Base-by-base conservation (phyloP, 192 early-diverging fungal genomes). In the Irineochytrium annulatum region DNA sequence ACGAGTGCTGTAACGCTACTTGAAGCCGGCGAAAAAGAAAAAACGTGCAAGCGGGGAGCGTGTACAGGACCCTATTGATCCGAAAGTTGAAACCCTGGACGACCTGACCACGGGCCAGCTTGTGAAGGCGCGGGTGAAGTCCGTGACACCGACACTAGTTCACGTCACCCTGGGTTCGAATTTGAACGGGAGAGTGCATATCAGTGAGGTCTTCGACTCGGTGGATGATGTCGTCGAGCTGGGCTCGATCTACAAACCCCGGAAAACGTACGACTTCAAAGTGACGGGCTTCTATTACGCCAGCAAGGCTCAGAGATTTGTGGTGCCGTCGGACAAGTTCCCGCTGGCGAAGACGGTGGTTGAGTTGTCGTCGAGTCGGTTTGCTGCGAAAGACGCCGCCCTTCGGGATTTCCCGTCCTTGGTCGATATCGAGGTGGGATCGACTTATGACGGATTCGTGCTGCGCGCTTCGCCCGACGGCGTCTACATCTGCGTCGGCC, bases 141-240 rank as follows among this genome's bases (percentile, higher is more conserved):
- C 73, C 0, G 44, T 80, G 35, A 76, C 70, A 43, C 44, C 57
- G 11, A 44, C 31, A 3, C 75, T 78, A 41, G 26, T 81, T 30
- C 86, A 87, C 43, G 57, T 93, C 29, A 59, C 56, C 4, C 72
- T 93, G 30, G 90, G 87, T 11, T 64, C 71, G 29, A 87, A 89
- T 59, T 62, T 91, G 27, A 79, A 83, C 60, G 91, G 89, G 17
- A 81, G 89, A 35, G 56, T 93, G 51, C 89, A 91, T 59, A 61
- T 85, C 37, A 81, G 86, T n/a, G 87, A 93, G 72, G 63, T 87
- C 1, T 61, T 65, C 34, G 85, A 88, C 55, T 17, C 34, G 6
- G 34, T 32, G 5, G 67, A 61, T 13, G 68, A 73, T 8, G 45
- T 79, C 28, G 28, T 52, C 3, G 59, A 71, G 26, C 55, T 58